Evolutionary conservation across 106 monocot species (phyloP), one percentile per base, ranked within the genome.

Genomic region (Dioscorea zingiberensis): DNA sequence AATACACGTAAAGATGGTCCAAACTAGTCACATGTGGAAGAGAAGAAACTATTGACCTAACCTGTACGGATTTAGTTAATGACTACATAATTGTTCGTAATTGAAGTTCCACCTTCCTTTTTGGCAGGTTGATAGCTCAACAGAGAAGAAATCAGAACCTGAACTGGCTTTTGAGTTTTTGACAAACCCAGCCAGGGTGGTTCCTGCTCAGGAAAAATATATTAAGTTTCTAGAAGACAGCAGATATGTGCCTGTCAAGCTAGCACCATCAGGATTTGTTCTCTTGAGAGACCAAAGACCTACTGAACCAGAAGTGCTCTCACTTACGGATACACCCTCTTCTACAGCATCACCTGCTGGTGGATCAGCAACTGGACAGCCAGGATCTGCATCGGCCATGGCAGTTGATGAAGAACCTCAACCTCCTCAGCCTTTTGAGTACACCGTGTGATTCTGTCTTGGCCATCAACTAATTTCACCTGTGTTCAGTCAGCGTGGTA

Each of bases 381-480:
- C 77, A 48, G 75, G 70, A 30, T 74, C 82, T 2, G 75, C 74
- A 2, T 68, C 87, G 1, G 79, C 92, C 9, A 89, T 98, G 92
- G 81, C 88, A 0, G 80, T 93, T 13, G 91, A 97, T 25, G 97
- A 93, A 19, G 97, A 98, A 65, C 97, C 97, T 44, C 92, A 83
- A 23, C 92, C 97, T 8, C 97, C 97, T 1, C 97, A 88, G 47
- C 82, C 97, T 17, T 98, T 98, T 47, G 97, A 98, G 51, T 98
- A 89, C 49, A 70, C 75, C 2, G 49, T 75, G 3, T 92, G 62
- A 87, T n/a, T n/a, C n/a, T n/a, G n/a, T n/a, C n/a, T n/a, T n/a
- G n/a, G n/a, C n/a, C n/a, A n/a, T n/a, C n/a, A n/a, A n/a, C n/a
- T n/a, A n/a, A n/a, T n/a, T n/a, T n/a, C n/a, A n/a, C n/a, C n/a